A percentile compares a stretch with the other conserved stretches of the same genome.
Evolutionary conservation across 2,329 filamentous ascomycete species (phyloP).

Genomic region (Beauveria scarabaeidicola): DNA sequence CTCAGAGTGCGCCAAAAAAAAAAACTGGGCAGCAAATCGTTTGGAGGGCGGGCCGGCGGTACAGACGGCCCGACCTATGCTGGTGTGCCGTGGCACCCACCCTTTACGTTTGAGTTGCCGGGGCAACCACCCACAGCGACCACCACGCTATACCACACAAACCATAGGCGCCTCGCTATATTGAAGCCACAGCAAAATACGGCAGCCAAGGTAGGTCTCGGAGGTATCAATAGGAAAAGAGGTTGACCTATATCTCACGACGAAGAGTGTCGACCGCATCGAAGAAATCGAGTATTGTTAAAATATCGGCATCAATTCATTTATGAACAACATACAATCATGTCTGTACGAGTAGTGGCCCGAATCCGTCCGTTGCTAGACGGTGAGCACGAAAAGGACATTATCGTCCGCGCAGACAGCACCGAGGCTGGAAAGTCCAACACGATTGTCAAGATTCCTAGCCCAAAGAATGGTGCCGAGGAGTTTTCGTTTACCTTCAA

Average conservation of each 20-base stretch:
- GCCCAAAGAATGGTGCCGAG: conserved; percentile 84
- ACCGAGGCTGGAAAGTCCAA: conserved; percentile 52
- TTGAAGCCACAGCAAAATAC: conserved; percentile 9
- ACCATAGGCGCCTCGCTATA: background rate
- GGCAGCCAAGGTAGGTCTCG: conserved; percentile 9
- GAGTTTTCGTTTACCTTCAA: conserved; percentile 94
- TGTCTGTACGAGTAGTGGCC: conserved; percentile 78
- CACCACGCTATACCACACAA: background rate
- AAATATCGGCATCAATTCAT: conserved; percentile 12
- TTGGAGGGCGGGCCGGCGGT: conserved; percentile 5
- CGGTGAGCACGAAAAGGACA: conserved; percentile 77
- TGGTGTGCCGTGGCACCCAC: background rate
- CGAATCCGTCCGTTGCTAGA: conserved; percentile 82
- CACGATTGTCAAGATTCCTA: conserved; percentile 77
- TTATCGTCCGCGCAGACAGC: conserved; percentile 66
- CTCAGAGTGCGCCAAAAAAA: background rate
- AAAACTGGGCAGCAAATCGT: background rate
- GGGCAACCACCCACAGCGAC: background rate
- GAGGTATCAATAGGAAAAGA: background rate
- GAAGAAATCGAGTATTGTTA: background rate
- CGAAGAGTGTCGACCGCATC: background rate
- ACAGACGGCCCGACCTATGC: conserved; percentile 2
- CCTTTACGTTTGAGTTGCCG: conserved; percentile 3
- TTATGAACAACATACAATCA: conserved; percentile 20
- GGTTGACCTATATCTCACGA: background rate